phyloP scores from a whole-genome alignment of 1,284 basidiomycete species.

The Fistulinella cinereoalba region DNA sequence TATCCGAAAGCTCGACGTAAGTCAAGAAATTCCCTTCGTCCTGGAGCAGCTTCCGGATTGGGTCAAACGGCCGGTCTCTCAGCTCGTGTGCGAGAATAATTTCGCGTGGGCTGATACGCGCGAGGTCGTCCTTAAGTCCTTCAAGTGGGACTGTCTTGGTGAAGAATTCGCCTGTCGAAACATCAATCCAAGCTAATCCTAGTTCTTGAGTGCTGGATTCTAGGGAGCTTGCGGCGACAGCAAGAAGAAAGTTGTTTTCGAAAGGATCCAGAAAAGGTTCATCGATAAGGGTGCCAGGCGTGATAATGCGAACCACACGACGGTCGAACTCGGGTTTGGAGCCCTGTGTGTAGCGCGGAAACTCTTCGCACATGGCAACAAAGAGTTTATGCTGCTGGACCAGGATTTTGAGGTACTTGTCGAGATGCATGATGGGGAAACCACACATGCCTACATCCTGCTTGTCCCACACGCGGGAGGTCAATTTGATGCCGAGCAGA shows the following conservation, averaged over 20 bases:
- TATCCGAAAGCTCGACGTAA: constrained; percentile 31
- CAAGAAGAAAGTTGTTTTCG: constrained; percentile 86
- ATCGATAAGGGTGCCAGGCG: constrained; percentile 90
- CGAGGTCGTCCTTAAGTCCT: constrained; percentile 77
- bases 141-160: constrained; percentile 59
- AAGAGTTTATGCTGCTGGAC: constrained; percentile 80
- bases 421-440: constrained; percentile 82
- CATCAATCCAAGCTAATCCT: constrained; percentile 89
- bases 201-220: constrained; percentile 10
- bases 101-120: constrained; percentile 79
- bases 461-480: constrained; percentile 69
- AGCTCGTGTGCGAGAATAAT: constrained; percentile 64
- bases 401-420: constrained; percentile 82
- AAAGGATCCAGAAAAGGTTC: constrained; percentile 82
- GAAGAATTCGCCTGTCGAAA: constrained; percentile 94
- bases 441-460: constrained; percentile 79
- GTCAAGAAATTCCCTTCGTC: constrained; percentile 57
- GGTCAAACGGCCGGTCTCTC: constrained; percentile 38
- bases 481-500: constrained; percentile 79
- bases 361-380: constrained; percentile 93
- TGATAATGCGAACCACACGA: constrained; percentile 81
- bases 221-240: constrained; percentile 46
- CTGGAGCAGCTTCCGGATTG: constrained; percentile 44
- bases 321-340: constrained; percentile 63
- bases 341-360: constrained; percentile 49